Conservation (phyloP, 2,329 filamentous ascomycete species). For the Apiospora aurea region DNA sequence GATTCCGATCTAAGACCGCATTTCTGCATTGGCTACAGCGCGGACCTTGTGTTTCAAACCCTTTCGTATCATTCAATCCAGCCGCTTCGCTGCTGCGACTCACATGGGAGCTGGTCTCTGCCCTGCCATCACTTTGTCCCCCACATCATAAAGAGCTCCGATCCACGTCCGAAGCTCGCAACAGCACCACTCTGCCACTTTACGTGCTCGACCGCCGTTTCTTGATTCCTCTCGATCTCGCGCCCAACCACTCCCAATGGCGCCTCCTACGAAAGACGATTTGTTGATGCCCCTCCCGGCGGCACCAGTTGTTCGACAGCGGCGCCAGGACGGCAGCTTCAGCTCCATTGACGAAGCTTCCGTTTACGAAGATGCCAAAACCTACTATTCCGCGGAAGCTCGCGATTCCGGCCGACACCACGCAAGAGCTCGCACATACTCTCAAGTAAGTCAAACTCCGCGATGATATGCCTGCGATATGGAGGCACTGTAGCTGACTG, state of each 20-base stretch:
- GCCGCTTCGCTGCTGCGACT: neutral
- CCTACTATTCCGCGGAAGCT: slow-evolving; percentile 65
- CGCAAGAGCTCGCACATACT: slow-evolving; percentile 62
- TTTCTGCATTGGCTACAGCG: slow-evolving; percentile 10
- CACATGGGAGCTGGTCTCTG: slow-evolving; percentile 1
- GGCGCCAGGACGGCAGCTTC: slow-evolving; percentile 32
- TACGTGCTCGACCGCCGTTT: slow-evolving; percentile 7
- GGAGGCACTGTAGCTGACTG: neutral
- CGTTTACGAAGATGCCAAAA: slow-evolving; percentile 64
- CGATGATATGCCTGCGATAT: neutral
- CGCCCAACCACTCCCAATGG: slow-evolving; percentile 12
- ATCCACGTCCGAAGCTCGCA: slow-evolving; percentile 10
- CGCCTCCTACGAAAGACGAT: slow-evolving; percentile 20
- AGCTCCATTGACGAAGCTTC: slow-evolving; percentile 55
- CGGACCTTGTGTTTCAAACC: neutral
- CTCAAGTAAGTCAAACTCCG: slow-evolving; percentile 52
- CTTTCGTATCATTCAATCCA: neutral
- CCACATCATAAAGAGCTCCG: slow-evolving; percentile 6
- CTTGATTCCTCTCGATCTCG: neutral
- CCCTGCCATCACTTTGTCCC: neutral
- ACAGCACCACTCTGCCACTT: neutral
- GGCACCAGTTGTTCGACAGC: slow-evolving; percentile 25
- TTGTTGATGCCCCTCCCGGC: slow-evolving; percentile 9
- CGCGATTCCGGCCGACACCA: slow-evolving; percentile 58
- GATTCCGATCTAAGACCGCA: slow-evolving; percentile 13